Evolutionary conservation across 1,284 basidiomycete species (phyloP).

Genomic region (Phaffia rhodozyma): DNA sequence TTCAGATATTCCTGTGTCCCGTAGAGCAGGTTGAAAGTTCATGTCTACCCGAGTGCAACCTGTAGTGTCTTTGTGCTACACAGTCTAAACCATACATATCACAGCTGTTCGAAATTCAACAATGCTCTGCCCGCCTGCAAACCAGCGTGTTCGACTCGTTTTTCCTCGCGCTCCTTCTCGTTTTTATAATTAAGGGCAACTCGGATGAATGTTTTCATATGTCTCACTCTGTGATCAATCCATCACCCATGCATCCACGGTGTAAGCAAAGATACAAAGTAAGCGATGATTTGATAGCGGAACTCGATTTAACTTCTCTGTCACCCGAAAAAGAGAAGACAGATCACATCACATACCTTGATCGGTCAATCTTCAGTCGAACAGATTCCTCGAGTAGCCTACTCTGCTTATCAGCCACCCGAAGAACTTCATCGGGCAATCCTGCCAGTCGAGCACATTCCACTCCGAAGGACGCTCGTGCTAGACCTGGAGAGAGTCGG

Average conservation of each 20-base stretch:
- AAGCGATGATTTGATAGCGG: background rate
- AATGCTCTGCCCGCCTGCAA: too few species aligned
- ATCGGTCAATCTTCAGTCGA: constrained; percentile 25
- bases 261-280: background rate
- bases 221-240: background rate
- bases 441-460: constrained; percentile 81
- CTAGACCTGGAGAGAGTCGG: constrained; percentile 44
- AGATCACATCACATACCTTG: background rate
- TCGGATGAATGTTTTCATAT: background rate
- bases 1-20: too few species aligned
- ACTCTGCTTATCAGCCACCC: constrained; percentile 47
- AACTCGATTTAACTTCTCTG: background rate
- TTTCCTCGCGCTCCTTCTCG: background rate
- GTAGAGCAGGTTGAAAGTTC: too few species aligned
- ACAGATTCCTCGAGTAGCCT: constrained; percentile 46
- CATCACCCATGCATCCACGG: too few species aligned
- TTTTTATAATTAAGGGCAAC: background rate
- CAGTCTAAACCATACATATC: too few species aligned
- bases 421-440: constrained; percentile 54
- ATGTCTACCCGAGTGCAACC: too few species aligned
- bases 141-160: background rate
- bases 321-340: background rate
- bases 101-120: too few species aligned
- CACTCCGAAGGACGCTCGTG: constrained; percentile 72
- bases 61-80: too few species aligned